Conservation (phyloP, 2,329 filamentous ascomycete genomes). For the Hirsutella thompsonii region DNA sequence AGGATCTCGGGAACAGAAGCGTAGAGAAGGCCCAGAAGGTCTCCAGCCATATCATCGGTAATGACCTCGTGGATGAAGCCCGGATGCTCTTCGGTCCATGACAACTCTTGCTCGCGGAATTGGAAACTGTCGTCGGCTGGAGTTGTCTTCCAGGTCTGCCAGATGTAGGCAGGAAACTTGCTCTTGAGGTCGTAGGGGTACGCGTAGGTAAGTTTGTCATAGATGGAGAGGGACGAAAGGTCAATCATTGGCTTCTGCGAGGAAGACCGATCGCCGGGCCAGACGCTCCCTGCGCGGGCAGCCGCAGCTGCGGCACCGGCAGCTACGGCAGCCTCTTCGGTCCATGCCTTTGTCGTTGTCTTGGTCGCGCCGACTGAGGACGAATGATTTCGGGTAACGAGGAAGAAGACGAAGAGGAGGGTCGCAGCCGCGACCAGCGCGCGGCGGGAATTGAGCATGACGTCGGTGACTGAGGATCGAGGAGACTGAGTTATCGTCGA, state of each 20-base stretch:
- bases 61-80: conserved; percentile 94
- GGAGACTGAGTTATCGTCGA: neutral
- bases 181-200: conserved; percentile 82
- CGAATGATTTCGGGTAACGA: conserved; percentile 50
- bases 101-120: conserved; percentile 75
- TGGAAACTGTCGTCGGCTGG: conserved; percentile 66
- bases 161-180: conserved; percentile 95
- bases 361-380: neutral
- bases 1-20: conserved; percentile 67
- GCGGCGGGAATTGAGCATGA: conserved; percentile 69
- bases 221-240: conserved; percentile 56
- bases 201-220: conserved; percentile 78
- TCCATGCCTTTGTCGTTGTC: neutral
- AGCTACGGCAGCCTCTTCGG: conserved; percentile 10
- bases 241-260: conserved; percentile 55
- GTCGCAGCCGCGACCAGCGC: conserved; percentile 59
- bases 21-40: conserved; percentile 77
- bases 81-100: conserved; percentile 79
- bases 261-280: neutral
- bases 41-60: conserved; percentile 73
- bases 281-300: neutral
- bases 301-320: conserved; percentile 9
- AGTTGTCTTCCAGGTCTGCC: conserved; percentile 95
- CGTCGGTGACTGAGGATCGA: conserved; percentile 2
- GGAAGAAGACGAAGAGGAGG: conserved; percentile 54